Base-by-base conservation (phyloP, 2,329 filamentous ascomycete genomes). In the Lecanicillium sp. region DNA sequence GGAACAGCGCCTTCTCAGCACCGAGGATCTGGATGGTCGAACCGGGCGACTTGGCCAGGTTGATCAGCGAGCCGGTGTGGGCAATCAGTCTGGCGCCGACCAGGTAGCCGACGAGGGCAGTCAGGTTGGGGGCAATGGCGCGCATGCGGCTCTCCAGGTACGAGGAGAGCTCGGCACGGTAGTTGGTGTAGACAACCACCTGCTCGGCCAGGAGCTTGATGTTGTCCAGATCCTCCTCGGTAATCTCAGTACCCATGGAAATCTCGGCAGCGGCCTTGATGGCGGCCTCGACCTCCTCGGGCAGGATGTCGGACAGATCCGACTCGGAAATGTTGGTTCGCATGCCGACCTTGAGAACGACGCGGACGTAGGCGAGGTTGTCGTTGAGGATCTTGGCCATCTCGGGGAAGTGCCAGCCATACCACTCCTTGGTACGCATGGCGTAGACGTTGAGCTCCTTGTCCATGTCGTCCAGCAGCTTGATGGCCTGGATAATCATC, bases 401-500 rank as follows among this genome's bases (percentile, higher is more conserved):
- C 71, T 98, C 92, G 29, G 92, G 92, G 72, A 97, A 98, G 67
- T 97, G 92, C 92, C 92, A 98, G 56, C 92, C 92, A 61, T 98
- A 98, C 92, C 92, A 98, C 66, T 98, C 92, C 79, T 97, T 97
- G 46, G 96, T 88, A 62, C 92, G 78, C 92, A 98, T 98, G 48
- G 92, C 90, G 59, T 96, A 97, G 53, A 87, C 92, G 72, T 98
- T 98, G 48, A 98, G 73, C 66, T 98, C 92, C 74, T 98, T 98
- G 71, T 98, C 92, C 45, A 98, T 71, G 49, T 98, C 92, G 59
- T 98, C 92, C 33, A 98, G 74, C 37, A 96, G 78, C 48, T 84
- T 83, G 59, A 98, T 92, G 41, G 89, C 89, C 68, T 98, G 92
- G 42, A 98, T 89, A 58, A 98, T 95, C 92, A 98, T 98, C 37